Evolutionary conservation across 164 flowering plant species (phyloP).

Genomic region (Sextonia rubra): DNA sequence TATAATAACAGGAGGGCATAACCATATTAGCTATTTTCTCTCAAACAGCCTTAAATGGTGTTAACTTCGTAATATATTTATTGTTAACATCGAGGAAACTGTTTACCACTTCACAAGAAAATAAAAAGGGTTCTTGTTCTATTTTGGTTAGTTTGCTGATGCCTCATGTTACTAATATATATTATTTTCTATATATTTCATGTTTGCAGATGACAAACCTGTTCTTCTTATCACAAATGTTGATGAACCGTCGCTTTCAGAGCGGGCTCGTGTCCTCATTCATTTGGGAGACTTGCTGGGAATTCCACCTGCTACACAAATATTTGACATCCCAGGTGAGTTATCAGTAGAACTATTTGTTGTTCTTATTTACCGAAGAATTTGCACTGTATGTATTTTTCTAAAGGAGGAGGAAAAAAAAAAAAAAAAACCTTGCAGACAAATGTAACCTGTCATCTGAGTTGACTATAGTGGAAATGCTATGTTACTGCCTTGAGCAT

Average conservation of each 20-base stretch:
- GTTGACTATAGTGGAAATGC: slow-evolving; percentile 47
- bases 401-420: too few species aligned
- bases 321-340: slow-evolving; percentile 88
- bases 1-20: too few species aligned
- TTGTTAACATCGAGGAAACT: too few species aligned
- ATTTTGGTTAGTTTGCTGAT: background rate
- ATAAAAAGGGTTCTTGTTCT: background rate
- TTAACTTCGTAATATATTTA: too few species aligned
- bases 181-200: background rate
- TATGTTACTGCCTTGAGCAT: slow-evolving; percentile 65
- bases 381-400: slow-evolving; percentile 1
- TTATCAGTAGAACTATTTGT: slow-evolving; percentile 1
- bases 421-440: slow-evolving; percentile 42
- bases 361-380: background rate
- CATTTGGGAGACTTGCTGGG: slow-evolving; percentile 71
- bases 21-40: too few species aligned
- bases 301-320: slow-evolving; percentile 61
- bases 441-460: slow-evolving; percentile 37
- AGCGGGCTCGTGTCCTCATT: slow-evolving; percentile 53
- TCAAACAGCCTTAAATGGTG: too few species aligned
- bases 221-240: slow-evolving; percentile 77
- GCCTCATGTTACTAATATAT: background rate
- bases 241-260: slow-evolving; percentile 55
- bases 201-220: slow-evolving; percentile 75
- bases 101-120: too few species aligned